Evolutionary conservation across 1,284 basidiomycete species (phyloP), one percentile per base, ranked within the genome.

Genomic region (Ceratobasidium sp.): DNA sequence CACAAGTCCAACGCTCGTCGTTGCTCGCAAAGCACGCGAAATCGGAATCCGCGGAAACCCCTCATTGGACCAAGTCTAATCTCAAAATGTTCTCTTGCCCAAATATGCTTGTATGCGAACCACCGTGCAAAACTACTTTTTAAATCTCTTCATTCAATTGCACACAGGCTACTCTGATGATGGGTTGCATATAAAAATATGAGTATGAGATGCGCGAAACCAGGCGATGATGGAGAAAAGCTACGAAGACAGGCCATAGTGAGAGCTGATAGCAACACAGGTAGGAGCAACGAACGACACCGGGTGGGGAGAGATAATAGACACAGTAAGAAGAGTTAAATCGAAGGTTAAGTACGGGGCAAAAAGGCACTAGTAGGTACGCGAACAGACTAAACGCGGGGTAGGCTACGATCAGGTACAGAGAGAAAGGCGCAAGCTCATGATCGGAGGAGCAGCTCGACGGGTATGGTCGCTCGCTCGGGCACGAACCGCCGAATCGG

Each of bases 321-420:
- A 49, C 64, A 66, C 64, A 66, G 31, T 22, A 53, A 66, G 39
- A 54, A 43, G 9, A 53, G 51, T 37, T 24, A 41, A 68, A 54
- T 22, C 19, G 51, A 31, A 61, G 34, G 34, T 7, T 63, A 46
- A 41, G 65, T 54, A 66, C 24, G 34, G 9, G 34, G 34, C 9
- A 37, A 37, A 37, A 5, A 37, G 34, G 43, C 6, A 37, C 34
- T 37, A 37, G 13, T 41, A 37, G 46, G 37, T 53, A 24, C 49
- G 64, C 13, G 9, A 37, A 43, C 34, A 37, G 31, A 56, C 53
- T 34, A 29, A 34, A 24, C 7, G 16, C 39, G 54, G 34, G 27
- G 51, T 68, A 53, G 34, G 8, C 13, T 34, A 24, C n/a, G 31
- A 7, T 9, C n/a, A 62, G 8, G 24, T 16, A 43, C 19, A 56